These are phyloP conservation scores for Hortiboletus campestris DNA, from an alignment of 768 basidiomycete species.

Conservation along the genomic window DNA sequence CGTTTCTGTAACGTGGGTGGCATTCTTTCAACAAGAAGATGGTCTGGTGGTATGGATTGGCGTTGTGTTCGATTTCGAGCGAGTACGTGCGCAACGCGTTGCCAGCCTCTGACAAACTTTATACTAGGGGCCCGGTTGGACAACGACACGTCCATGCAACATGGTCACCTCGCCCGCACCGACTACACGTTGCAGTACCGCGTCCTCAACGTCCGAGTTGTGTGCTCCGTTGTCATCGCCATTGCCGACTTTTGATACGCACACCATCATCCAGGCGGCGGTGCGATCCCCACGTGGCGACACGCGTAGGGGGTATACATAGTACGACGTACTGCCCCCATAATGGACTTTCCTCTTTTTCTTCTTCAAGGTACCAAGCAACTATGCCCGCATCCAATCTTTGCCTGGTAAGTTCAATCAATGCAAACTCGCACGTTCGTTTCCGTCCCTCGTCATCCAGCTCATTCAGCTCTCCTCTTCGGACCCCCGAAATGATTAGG, in stretches of 20 bases:
- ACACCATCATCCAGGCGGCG: constrained; percentile 10
- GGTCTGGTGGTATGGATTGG: not conserved
- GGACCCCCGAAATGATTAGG: constrained; percentile 34
- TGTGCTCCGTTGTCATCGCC: constrained; percentile 16
- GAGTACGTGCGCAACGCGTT: not conserved
- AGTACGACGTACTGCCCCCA: constrained; percentile 1
- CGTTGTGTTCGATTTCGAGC: not conserved
- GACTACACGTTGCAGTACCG: constrained; percentile 19
- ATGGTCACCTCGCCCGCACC: constrained; percentile 13
- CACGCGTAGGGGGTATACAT: constrained; percentile 21
- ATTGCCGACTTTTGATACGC: constrained; percentile 1
- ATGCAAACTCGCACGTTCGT: constrained; percentile 10
- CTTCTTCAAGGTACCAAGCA: constrained; percentile 4
- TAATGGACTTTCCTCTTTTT: not conserved
- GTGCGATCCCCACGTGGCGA: constrained; percentile 27
- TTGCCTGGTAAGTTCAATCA: constrained; percentile 25
- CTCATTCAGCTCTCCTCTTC: constrained; percentile 14
- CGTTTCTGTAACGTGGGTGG: constrained; percentile 22
- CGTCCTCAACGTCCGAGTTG: constrained; percentile 14
- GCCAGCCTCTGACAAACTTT: constrained; percentile 8
- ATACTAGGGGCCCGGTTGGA: constrained; percentile 10
- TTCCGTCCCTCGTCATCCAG: constrained; percentile 4
- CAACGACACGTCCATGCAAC: constrained; percentile 16
- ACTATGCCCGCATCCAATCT: constrained; percentile 22
- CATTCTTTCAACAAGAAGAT: constrained; percentile 3